Percentiles rank a stretch among this genome's conserved stretches.
These are phyloP conservation scores for Mortierella antarctica DNA, from an alignment of 192 early-diverging fungal genomes.

Conservation along the genomic window DNA sequence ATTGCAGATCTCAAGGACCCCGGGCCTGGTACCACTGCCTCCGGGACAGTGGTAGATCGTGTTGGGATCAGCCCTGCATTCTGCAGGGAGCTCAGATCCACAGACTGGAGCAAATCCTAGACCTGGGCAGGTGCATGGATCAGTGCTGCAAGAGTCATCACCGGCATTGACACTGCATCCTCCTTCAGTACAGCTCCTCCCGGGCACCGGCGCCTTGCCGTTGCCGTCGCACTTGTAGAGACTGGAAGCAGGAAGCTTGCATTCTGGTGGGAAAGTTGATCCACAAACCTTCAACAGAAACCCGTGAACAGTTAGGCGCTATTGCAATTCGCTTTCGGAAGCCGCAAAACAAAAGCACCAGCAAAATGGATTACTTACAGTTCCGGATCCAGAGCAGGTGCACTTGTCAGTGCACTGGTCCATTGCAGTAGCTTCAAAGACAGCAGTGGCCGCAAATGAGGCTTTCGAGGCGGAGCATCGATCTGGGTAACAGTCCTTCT, in stretches of 20 bases:
- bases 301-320: not conserved
- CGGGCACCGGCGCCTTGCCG: not conserved
- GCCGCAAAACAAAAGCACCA: not conserved
- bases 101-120: not conserved
- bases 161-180: conserved; percentile 3
- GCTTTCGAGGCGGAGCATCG: conserved; percentile 9
- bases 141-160: conserved; percentile 1
- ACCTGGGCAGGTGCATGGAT: conserved; percentile 10
- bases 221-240: not conserved
- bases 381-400: not conserved
- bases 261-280: not conserved
- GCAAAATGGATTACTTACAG: conserved; percentile 2
- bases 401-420: conserved; percentile 5
- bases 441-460: conserved; percentile 1
- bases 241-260: not conserved
- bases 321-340: not conserved
- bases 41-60: conserved; percentile 11
- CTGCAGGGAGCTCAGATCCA: not conserved
- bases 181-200: not conserved
- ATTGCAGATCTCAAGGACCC: not conserved
- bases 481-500: not conserved
- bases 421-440: not conserved
- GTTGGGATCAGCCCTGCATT: not conserved
- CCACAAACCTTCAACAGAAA: not conserved
- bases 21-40: not conserved